A percentile compares a stretch with the other conserved stretches of the same genome.
These are phyloP conservation scores for Orbilia javanica DNA, from an alignment of 2,329 filamentous ascomycete species.

Conservation along the genomic window DNA sequence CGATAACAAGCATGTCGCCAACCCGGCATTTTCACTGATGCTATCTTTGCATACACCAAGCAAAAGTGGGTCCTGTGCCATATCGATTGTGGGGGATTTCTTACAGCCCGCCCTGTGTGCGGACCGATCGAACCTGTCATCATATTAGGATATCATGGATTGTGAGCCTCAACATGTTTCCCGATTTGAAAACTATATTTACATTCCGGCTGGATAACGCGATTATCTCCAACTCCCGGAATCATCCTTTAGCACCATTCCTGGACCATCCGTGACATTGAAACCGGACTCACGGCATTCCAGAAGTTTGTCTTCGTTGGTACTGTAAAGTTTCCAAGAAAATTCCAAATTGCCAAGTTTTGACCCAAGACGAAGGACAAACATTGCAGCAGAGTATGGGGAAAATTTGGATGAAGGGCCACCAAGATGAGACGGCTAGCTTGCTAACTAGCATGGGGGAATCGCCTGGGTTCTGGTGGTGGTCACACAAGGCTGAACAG, in stretches of 20 bases:
- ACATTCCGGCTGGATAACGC: slow-evolving; percentile 24
- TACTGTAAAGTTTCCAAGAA: slow-evolving; percentile 3
- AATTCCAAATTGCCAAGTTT: slow-evolving; percentile 59
- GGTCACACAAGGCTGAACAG: slow-evolving; percentile 59
- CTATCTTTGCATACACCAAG: slow-evolving; percentile 36
- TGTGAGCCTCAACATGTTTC: slow-evolving; percentile 26
- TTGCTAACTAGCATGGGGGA: slow-evolving; percentile 9
- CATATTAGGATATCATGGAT: neutral
- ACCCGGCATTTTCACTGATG: slow-evolving; percentile 24
- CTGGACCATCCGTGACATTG: slow-evolving; percentile 18
- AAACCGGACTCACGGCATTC: slow-evolving; percentile 31
- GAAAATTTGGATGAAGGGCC: slow-evolving; percentile 48
- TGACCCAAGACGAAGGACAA: slow-evolving; percentile 21
- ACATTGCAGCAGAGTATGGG: slow-evolving; percentile 46
- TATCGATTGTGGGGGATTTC: slow-evolving; percentile 19
- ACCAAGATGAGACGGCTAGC: slow-evolving; percentile 31
- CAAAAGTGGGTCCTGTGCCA: slow-evolving; percentile 4
- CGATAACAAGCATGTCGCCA: slow-evolving; percentile 30
- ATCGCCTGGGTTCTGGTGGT: slow-evolving; percentile 8
- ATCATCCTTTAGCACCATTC: slow-evolving; percentile 20
- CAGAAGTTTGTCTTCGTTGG: slow-evolving; percentile 6
- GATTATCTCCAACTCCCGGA: slow-evolving; percentile 21
- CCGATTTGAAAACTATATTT: slow-evolving; percentile 38
- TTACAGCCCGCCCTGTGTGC: too few relatives aligned
- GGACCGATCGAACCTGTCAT: neutral